phyloP scores from a whole-genome alignment of 257 asterid species.

The Solanum pimpinellifolium region DNA sequence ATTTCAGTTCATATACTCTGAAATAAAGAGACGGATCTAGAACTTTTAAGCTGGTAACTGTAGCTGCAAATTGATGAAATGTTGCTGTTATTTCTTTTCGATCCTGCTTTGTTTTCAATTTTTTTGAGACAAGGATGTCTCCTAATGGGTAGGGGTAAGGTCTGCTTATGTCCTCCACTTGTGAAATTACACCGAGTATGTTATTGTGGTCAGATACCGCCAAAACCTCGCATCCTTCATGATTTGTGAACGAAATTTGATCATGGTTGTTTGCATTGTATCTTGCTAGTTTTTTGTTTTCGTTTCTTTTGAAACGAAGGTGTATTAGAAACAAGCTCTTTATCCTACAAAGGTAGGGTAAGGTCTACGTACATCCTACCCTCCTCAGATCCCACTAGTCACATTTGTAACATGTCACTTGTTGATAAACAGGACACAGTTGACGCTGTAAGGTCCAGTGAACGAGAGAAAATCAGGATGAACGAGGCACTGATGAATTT shows the following conservation, averaged over 20 bases:
- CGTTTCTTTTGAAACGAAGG: not conserved
- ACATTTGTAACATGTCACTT: not conserved
- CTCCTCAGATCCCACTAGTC: not conserved
- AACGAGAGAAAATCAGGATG: constrained; percentile 62
- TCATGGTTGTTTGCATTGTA: not conserved
- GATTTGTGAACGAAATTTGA: not conserved
- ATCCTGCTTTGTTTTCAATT: not conserved
- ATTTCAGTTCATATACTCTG: not conserved
- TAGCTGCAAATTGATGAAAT: not conserved
- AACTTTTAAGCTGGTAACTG: not conserved
- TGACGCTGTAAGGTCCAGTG: constrained; percentile 71
- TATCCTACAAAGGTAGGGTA: not conserved
- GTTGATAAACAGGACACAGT: constrained; percentile 68
- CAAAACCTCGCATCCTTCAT: not conserved
- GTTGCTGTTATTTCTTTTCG: not conserved
- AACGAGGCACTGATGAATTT: constrained; percentile 74
- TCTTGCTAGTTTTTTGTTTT: not conserved
- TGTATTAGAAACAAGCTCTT: not conserved
- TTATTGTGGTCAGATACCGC: too few species aligned
- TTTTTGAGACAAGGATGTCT: not conserved
- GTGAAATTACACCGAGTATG: too few species aligned
- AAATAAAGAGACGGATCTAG: not conserved
- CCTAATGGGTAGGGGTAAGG: not conserved
- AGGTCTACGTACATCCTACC: too few species aligned
- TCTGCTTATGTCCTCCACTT: not conserved